These are phyloP conservation scores for Rubia balearica DNA, from an alignment of 305 asterid species.

Conservation along the genomic window DNA sequence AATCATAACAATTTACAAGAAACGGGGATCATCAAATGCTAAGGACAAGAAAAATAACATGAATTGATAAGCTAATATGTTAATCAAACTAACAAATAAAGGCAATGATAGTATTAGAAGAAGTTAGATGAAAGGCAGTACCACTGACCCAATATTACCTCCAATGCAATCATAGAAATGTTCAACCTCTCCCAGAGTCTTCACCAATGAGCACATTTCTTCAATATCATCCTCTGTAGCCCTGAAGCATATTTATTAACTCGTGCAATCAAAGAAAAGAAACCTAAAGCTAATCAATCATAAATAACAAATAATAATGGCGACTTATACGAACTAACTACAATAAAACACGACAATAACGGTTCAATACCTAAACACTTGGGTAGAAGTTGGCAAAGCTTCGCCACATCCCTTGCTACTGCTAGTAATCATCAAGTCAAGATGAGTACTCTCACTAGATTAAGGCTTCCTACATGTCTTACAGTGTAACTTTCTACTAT, in stretches of 20 bases:
- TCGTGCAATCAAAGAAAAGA: not conserved
- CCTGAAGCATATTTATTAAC: too few relatives aligned
- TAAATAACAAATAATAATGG: not conserved
- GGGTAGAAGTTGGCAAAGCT: slow-evolving; percentile 60
- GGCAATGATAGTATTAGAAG: slow-evolving; percentile 18
- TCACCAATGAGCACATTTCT: slow-evolving; percentile 60
- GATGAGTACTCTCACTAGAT: slow-evolving; percentile 46
- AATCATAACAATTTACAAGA: too few relatives aligned
- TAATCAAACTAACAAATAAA: not conserved
- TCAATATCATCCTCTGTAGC: slow-evolving; percentile 42
- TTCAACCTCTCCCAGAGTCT: slow-evolving; percentile 74
- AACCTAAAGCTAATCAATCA: not conserved
- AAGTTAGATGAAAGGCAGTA: slow-evolving; percentile 12
- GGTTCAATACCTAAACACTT: slow-evolving; percentile 58
- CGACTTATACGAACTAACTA: not conserved
- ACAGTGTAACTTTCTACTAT: slow-evolving; percentile 43
- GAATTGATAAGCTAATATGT: too few relatives aligned
- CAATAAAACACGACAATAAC: not conserved
- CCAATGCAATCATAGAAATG: slow-evolving; percentile 90
- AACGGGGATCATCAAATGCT: too few relatives aligned
- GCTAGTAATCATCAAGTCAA: slow-evolving; percentile 57
- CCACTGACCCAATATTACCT: slow-evolving; percentile 83
- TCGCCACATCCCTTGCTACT: slow-evolving; percentile 62
- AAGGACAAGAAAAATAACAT: too few relatives aligned
- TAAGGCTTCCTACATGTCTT: slow-evolving; percentile 55